These are phyloP conservation scores for Vitis hybrid DNA, from an alignment of 177 flowering plant genomes.

Conservation along the genomic window DNA sequence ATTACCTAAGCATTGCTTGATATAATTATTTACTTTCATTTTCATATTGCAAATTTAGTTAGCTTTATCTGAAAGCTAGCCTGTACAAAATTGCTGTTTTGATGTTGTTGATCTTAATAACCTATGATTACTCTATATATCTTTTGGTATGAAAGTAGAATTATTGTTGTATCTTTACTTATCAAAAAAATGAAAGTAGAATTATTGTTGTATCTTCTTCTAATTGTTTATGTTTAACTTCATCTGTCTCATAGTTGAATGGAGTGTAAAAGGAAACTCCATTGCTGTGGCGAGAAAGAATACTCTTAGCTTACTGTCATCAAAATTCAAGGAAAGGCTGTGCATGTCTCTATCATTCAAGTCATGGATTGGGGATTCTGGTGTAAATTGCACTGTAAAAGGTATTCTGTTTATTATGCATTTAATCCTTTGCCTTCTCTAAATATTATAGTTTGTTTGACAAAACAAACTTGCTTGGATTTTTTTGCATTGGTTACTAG, in stretches of 20 bases:
- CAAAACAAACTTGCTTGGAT: too few species aligned
- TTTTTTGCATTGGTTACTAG: not conserved
- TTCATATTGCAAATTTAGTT: too few species aligned
- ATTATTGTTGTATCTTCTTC: not conserved
- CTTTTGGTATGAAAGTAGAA: not conserved
- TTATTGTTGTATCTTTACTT: not conserved
- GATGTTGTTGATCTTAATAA: too few species aligned
- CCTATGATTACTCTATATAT: not conserved
- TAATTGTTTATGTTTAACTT: slow-evolving; percentile 6
- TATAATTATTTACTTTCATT: too few species aligned
- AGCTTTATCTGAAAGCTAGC: too few species aligned
- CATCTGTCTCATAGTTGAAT: slow-evolving; percentile 50
- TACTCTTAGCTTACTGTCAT: slow-evolving; percentile 57
- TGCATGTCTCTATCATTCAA: slow-evolving; percentile 45
- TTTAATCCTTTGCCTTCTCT: not conserved
- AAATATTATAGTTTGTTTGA: not conserved
- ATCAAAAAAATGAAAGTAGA: not conserved
- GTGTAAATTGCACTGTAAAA: slow-evolving; percentile 39
- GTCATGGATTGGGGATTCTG: slow-evolving; percentile 42
- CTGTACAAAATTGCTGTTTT: too few species aligned
- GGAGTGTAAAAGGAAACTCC: slow-evolving; percentile 60
- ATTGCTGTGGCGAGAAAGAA: slow-evolving; percentile 68
- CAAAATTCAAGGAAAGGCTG: slow-evolving; percentile 54
- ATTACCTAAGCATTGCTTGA: too few species aligned
- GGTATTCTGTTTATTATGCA: slow-evolving; percentile 37